A percentile compares a stretch with the other conserved stretches of the same genome.
These are phyloP conservation scores for Leccinum olivaceopallidum DNA, from an alignment of 768 basidiomycete species.

Conservation along the genomic window DNA sequence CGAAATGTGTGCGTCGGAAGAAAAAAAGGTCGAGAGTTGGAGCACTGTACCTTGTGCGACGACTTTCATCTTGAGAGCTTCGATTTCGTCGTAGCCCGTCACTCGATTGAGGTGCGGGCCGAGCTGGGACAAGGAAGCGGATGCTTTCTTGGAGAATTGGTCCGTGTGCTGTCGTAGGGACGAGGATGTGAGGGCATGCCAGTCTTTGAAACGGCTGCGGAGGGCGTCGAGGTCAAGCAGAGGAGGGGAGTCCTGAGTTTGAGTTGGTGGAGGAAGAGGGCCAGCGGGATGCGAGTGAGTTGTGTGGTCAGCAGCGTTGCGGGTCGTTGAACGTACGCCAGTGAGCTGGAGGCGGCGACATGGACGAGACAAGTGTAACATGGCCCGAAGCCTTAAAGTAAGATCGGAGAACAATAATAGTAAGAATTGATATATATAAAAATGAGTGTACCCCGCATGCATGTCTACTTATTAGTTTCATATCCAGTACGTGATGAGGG, in stretches of 20 bases:
- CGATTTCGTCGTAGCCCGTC: constrained; percentile 92
- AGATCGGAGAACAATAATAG: background rate
- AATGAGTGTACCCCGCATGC: background rate
- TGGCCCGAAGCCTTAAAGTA: constrained; percentile 4
- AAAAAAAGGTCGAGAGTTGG: background rate
- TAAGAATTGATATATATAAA: constrained; percentile 2
- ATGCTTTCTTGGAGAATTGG: constrained; percentile 55
- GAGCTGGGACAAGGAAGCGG: constrained; percentile 65
- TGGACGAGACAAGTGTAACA: constrained; percentile 24
- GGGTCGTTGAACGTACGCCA: background rate
- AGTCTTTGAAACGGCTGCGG: constrained; percentile 42
- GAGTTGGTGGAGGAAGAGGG: constrained; percentile 1
- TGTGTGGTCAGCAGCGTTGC: background rate
- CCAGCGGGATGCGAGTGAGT: background rate
- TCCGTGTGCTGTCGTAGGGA: constrained; percentile 53
- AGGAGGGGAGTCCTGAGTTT: constrained; percentile 1
- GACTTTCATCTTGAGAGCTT: constrained; percentile 74
- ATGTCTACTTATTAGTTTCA: constrained; percentile 23
- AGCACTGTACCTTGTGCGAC: constrained; percentile 71
- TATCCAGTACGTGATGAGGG: constrained; percentile 5
- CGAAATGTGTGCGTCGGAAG: constrained; percentile 10
- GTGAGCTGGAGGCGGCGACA: background rate
- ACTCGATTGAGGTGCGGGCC: constrained; percentile 81
- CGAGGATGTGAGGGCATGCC: constrained; percentile 40
- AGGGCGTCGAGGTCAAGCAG: constrained; percentile 34